A percentile compares a stretch with the other conserved stretches of the same genome.
phyloP scores from a whole-genome alignment of 306 rosid genomes.

The Chamaecrista fasciculata region DNA sequence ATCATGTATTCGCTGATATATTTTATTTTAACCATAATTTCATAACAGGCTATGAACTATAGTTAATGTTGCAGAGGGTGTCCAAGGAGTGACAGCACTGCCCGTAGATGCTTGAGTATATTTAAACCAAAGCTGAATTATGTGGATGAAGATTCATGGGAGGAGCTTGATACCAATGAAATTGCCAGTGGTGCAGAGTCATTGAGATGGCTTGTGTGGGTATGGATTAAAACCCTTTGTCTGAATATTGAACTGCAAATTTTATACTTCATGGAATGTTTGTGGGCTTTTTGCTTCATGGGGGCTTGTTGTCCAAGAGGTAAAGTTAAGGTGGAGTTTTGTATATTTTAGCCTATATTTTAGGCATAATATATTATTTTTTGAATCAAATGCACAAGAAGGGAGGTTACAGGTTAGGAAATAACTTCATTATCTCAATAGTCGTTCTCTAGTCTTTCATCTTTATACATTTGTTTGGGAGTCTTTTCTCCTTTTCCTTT shows the following conservation, averaged over 20 bases:
- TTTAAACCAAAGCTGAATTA: slow-evolving; percentile 74
- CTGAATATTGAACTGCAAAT: slow-evolving; percentile 16
- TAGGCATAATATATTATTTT: too few relatives aligned
- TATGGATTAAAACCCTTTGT: slow-evolving; percentile 31
- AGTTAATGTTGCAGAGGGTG: slow-evolving; percentile 85
- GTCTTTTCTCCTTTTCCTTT: too few relatives aligned
- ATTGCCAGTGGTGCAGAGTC: slow-evolving; percentile 67
- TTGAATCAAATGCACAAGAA: too few relatives aligned
- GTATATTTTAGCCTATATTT: too few relatives aligned
- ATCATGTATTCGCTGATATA: slow-evolving; percentile 3
- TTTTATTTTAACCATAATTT: slow-evolving; percentile 49
- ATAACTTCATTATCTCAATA: too few relatives aligned
- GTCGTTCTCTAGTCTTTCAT: too few relatives aligned
- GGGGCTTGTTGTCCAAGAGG: too few relatives aligned
- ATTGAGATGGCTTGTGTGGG: slow-evolving; percentile 92
- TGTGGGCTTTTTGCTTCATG: too few relatives aligned
- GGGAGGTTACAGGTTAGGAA: too few relatives aligned
- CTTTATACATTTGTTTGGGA: too few relatives aligned
- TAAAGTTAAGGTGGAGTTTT: too few relatives aligned
- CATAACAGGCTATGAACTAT: slow-evolving; percentile 67
- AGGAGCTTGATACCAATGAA: slow-evolving; percentile 71
- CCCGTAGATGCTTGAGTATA: slow-evolving; percentile 73
- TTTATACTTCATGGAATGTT: background rate
- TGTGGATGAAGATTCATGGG: slow-evolving; percentile 89
- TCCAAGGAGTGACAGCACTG: slow-evolving; percentile 69